Base-by-base conservation (phyloP, 1,139 yeast genomes). In the Wickerhamiella infanticola region DNA sequence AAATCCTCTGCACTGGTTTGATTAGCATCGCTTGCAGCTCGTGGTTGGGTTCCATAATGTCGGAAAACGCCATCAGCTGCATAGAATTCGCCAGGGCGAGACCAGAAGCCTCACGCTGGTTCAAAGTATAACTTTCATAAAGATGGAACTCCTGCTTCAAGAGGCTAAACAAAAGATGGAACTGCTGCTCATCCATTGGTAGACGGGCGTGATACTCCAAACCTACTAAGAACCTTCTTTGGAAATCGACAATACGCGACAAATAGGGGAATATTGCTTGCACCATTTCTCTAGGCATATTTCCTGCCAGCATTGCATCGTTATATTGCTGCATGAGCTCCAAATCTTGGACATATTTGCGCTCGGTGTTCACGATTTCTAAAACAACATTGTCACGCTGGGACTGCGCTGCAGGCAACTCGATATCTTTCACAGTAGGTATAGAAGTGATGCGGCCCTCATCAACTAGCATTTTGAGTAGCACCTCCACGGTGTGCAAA, bases 1-100 rank as follows among this genome's bases (percentile, higher is more conserved):
- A 85, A 31, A 90, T 72, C 55, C 98, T 74, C 67, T 90, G 99
- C 39, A 90, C 85, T 0, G 99, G 99, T 62, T 90, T 90, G 55
- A 90, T 75, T 43, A 93, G 71, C 61, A 83, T 83, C 45, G 94
- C 80, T 58, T 85, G 97, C 46, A 90, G 69, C 62, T 90, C 98
- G 60, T 86, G 80, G 37, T 85, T 82, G 27, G 94, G 93, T 52
- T 81, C 94, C 48, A 90, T 75, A 40, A 86, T 65, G 43, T 72
- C 65, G 3, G 81, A 70, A 25, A 80, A 70, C 49, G 74, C 74
- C 47, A 63, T 67, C 48, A 83, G 67, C 55, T 73, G 77, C 38
- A 67, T 58, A 35, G 79, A 72, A 55, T 82, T 88, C 45, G 74
- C 73, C 44, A 72, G 70, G 37, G 93, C 82, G 47, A 86, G 72